A percentile compares a stretch with the other conserved stretches of the same genome.
Conservation (phyloP, 2,329 filamentous ascomycete genomes). For the Rhinocladiella mackenziei region DNA sequence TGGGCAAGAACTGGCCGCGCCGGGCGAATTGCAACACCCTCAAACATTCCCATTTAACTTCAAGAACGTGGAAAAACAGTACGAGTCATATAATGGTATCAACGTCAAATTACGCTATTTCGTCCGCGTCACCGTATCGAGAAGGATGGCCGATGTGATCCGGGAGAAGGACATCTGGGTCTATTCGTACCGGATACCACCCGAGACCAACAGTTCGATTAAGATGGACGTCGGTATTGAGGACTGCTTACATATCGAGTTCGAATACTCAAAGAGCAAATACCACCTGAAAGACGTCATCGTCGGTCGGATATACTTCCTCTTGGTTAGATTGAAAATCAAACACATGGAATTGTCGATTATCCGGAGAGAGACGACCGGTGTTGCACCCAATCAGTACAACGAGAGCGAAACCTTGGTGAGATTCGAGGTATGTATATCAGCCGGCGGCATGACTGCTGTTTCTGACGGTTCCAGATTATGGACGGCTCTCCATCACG, state of each 20-base stretch:
- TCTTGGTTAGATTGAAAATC: constrained; percentile 95
- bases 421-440: constrained; percentile 80
- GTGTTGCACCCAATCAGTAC: constrained; percentile 95
- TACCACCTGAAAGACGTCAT: constrained; percentile 99
- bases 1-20: constrained; percentile 92
- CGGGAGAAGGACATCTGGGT: constrained; percentile 99
- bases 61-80: constrained; percentile 99
- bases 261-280: constrained; percentile 98
- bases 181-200: constrained; percentile 95
- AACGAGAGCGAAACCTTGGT: constrained; percentile 99
- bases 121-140: constrained; percentile 90
- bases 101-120: constrained; percentile 99
- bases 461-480: constrained; percentile 55
- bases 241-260: constrained; percentile 98
- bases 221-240: constrained; percentile 99
- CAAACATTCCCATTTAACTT: constrained; percentile 99
- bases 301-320: constrained; percentile 95
- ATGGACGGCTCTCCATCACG: constrained; percentile 99
- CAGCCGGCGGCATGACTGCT: constrained; percentile 14
- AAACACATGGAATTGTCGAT: constrained; percentile 99
- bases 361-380: constrained; percentile 93
- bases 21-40: constrained; percentile 95
- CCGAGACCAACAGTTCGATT: constrained; percentile 96
- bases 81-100: constrained; percentile 99
- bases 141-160: constrained; percentile 95